Conservation (phyloP, 1,139 yeast genomes). For the Protomyces pachydermus region DNA sequence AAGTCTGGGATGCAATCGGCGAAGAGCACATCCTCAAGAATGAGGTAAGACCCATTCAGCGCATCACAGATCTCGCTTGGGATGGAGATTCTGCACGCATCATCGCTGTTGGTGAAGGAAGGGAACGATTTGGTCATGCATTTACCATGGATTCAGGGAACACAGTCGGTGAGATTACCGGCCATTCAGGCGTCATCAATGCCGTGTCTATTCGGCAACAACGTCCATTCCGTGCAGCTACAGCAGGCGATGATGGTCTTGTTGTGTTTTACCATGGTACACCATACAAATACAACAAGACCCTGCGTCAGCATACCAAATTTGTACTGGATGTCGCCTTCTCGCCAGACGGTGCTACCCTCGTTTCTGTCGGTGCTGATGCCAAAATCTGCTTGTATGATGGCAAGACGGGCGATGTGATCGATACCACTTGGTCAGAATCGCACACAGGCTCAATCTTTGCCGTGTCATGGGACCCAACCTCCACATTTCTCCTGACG, state of each 20-base stretch:
- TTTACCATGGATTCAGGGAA: constrained; percentile 93
- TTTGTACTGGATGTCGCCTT: constrained; percentile 76
- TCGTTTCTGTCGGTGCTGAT: constrained; percentile 86
- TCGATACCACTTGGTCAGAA: constrained; percentile 46
- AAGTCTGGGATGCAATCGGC: constrained; percentile 73
- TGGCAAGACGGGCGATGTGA: constrained; percentile 77
- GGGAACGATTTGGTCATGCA: constrained; percentile 86
- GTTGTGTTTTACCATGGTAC: constrained; percentile 86
- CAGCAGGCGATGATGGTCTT: constrained; percentile 83
- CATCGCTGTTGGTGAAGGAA: constrained; percentile 93
- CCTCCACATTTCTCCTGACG: constrained; percentile 58
- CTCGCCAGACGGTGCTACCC: constrained; percentile 62
- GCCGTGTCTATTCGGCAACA: constrained; percentile 81
- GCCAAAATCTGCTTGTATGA: constrained; percentile 72
- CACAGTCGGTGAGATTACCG: constrained; percentile 89
- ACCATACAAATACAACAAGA: constrained; percentile 77
- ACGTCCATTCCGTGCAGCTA: constrained; percentile 90
- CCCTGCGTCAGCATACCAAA: constrained; percentile 70
- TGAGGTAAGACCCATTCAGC: constrained; percentile 66
- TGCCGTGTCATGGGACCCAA: constrained; percentile 65
- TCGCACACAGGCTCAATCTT: constrained; percentile 75
- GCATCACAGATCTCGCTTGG: constrained; percentile 83
- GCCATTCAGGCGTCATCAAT: constrained; percentile 80
- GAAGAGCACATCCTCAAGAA: constrained; percentile 64
- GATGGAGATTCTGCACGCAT: constrained; percentile 81